Conservation (phyloP, 2,329 filamentous ascomycete species). For the Harringtonia aguacate region DNA sequence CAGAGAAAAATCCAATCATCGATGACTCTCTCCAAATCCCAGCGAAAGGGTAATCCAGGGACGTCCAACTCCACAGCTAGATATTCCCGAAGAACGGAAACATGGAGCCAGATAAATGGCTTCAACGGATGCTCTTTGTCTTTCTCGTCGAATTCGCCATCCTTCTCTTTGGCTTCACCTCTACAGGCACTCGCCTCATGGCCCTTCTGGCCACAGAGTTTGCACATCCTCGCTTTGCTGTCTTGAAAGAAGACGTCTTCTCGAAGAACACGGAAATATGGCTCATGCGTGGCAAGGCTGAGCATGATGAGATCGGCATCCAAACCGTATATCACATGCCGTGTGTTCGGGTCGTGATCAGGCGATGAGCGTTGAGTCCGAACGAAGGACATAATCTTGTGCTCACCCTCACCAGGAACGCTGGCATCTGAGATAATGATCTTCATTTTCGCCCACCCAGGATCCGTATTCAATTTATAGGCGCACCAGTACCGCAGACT, state of each 20-base stretch:
- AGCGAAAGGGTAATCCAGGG: slow-evolving; percentile 71
- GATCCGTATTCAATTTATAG: slow-evolving; percentile 95
- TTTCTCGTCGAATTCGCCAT: slow-evolving; percentile 74
- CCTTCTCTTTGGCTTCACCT: slow-evolving; percentile 67
- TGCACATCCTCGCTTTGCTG: slow-evolving; percentile 70
- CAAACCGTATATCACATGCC: slow-evolving; percentile 94
- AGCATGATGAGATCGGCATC: slow-evolving; percentile 99
- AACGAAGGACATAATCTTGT: slow-evolving; percentile 99
- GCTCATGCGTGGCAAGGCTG: slow-evolving; percentile 91
- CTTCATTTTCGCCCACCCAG: slow-evolving; percentile 91
- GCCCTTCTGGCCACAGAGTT: slow-evolving; percentile 82
- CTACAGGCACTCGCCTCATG: slow-evolving; percentile 82
- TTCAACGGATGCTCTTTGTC: slow-evolving; percentile 60
- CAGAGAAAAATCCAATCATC: slow-evolving; percentile 99
- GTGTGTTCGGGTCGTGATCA: slow-evolving; percentile 90
- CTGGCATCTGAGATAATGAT: slow-evolving; percentile 98
- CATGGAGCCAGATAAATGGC: slow-evolving; percentile 97
- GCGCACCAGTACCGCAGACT: slow-evolving; percentile 94
- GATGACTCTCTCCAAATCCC: slow-evolving; percentile 85
- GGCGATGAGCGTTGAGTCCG: slow-evolving; percentile 84
- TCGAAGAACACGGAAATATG: slow-evolving; percentile 88
- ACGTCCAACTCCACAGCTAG: slow-evolving; percentile 81
- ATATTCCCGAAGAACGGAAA: slow-evolving; percentile 85
- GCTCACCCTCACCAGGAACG: slow-evolving; percentile 94
- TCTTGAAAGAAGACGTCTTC: slow-evolving; percentile 96